Conservation (phyloP, 352 stramenopile species). For the Chrysophaeum taylorii region DNA sequence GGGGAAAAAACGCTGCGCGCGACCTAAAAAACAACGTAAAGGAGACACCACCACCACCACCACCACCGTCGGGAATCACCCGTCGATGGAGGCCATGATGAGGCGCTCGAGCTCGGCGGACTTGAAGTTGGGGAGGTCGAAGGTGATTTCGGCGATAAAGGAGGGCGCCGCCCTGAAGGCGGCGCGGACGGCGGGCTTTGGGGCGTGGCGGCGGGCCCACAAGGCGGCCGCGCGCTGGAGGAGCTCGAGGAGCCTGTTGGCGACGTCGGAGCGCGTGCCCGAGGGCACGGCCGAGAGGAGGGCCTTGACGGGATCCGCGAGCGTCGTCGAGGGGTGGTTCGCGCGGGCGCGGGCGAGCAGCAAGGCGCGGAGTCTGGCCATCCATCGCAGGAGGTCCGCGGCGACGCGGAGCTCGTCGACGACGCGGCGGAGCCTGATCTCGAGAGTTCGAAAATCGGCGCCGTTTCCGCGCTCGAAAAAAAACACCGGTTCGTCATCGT, state of each 20-base stretch:
- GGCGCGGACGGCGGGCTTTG: not conserved
- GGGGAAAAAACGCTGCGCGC: no score
- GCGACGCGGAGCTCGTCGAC: not conserved
- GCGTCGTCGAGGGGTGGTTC: no score
- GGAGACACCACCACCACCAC: no score
- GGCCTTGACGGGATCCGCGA: not conserved
- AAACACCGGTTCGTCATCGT: not conserved
- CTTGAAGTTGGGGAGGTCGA: constrained; percentile 5
- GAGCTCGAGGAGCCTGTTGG: not conserved
- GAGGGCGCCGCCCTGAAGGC: not conserved
- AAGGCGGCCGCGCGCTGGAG: not conserved
- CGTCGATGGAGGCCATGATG: not conserved
- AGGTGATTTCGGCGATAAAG: not conserved
- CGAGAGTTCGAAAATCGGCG: no score
- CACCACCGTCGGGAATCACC: no score
- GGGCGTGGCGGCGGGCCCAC: not conserved
- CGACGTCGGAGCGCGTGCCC: not conserved
- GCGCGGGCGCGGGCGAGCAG: not conserved
- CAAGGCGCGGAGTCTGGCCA: not conserved
- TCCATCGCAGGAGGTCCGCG: not conserved
- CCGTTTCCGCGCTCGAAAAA: not conserved
- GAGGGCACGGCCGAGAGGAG: not conserved
- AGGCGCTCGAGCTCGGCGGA: not conserved
- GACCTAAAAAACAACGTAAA: no score
- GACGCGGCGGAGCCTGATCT: not conserved